phyloP scores from a whole-genome alignment of 371 early-diverging fungal species.

The Mucor saturninus region DNA sequence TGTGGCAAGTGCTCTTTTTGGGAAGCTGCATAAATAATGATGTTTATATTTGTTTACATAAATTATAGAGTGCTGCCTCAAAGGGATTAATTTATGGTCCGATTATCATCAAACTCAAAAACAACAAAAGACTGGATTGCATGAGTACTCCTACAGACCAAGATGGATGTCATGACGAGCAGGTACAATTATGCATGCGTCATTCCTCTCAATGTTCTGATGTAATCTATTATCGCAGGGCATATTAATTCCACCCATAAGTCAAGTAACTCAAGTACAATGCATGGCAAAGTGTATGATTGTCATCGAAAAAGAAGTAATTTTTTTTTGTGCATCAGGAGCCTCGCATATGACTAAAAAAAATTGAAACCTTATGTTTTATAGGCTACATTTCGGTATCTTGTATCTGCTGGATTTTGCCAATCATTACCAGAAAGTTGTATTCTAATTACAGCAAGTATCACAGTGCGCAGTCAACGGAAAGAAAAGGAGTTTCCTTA shows the following conservation, averaged over 20 bases:
- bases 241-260: constrained; percentile 42
- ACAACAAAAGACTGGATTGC: constrained; percentile 39
- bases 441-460: constrained; percentile 45
- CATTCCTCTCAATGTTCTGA: too few relatives aligned
- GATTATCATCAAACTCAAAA: constrained; percentile 39
- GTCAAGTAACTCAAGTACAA: constrained; percentile 37
- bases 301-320: constrained; percentile 54
- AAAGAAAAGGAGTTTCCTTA: not conserved
- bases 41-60: not conserved
- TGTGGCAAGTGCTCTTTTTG: constrained; percentile 32
- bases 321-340: not conserved
- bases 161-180: constrained; percentile 30
- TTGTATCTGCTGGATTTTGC: constrained; percentile 39
- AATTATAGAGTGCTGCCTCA: constrained; percentile 43
- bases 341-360: too few relatives aligned
- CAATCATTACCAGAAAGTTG: constrained; percentile 30
- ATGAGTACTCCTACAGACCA: constrained; percentile 8
- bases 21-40: not conserved
- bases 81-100: constrained; percentile 52
- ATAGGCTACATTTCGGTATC: constrained; percentile 52
- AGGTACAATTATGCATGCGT: constrained; percentile 18
- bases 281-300: constrained; percentile 41
- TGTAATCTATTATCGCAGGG: constrained; percentile 22
- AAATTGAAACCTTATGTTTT: not conserved
- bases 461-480: constrained; percentile 35